Evolutionary conservation across 225 moss, liverwort and hornwort species (phyloP), one percentile per base, ranked within the genome.

Genomic region (Sphagnum tenellum): DNA sequence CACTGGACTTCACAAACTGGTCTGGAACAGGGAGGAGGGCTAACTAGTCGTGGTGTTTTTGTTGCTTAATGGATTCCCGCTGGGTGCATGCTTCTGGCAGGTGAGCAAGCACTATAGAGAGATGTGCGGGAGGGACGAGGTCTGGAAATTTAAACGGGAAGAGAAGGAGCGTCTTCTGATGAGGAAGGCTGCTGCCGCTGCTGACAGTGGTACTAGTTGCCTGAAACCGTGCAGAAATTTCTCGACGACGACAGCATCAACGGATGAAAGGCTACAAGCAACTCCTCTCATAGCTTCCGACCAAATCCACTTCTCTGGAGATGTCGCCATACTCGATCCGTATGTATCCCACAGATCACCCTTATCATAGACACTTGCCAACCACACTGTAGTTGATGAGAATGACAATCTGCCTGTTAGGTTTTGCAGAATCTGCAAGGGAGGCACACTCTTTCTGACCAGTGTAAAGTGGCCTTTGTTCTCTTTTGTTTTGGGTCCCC

Each of bases 291-390:
- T 70, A 45, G 51, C 67, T 13, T 57, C 4, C 48, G 64, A 59
- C 0, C 66, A 77, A 67, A 46, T 83, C 60, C 77, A 72, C 12
- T 79, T 79, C 44, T 79, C 79, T 47, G 83, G 83, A 64, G 83
- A 83, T 51, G 70, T 83, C 29, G 76, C 74, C 11, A 77, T 83
- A 7, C 76, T 79, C 59, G 83, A 83, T 65, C 83, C 83, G 83
- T 83, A 76, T n/a, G 82, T 7, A 11, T 44, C 44, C 58, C 3
- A 3, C 12, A 44, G 29, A 7, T 58, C 44, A 44, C 53, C 61
- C 46, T 10, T 3, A 70, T 83, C 1, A 65, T 79, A 6, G 77
- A 72, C 51, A 71, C 61, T n/a, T 47, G 62, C 45, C 56, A 83
- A 3, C 65, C 64, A 46, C 79, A 83, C 67, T 50, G 72, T 72